Percentiles rank a stretch among this genome's conserved stretches.
Evolutionary conservation across 148 eudicot genomes (phyloP).

Genomic region (Polygonum maritimum): DNA sequence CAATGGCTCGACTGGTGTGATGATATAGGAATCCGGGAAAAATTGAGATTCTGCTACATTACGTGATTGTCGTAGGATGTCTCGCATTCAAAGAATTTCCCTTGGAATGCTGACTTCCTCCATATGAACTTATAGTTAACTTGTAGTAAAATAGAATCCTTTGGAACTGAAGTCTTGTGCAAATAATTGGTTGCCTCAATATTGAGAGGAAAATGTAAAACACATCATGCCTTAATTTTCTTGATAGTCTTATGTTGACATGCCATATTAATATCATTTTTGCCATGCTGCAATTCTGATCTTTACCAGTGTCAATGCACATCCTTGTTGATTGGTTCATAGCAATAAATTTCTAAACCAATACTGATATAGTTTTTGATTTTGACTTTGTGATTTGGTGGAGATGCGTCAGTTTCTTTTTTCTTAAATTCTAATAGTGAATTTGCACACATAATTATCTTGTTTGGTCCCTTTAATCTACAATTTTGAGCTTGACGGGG

Average conservation of each 20-base stretch:
- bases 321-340: not conserved
- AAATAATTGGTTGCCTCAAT: not conserved
- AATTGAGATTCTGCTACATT: not conserved
- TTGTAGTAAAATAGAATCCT: not conserved
- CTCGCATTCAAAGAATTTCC: not conserved
- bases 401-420: not conserved
- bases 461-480: not conserved
- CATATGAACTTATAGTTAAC: not conserved
- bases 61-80: not conserved
- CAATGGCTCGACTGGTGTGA: not conserved
- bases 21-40: not conserved
- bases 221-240: not conserved
- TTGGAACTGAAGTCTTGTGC: not conserved
- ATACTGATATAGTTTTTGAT: not conserved
- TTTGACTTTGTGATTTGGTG: not conserved
- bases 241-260: not conserved
- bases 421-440: not conserved
- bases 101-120: not conserved
- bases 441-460: not conserved
- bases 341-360: not conserved
- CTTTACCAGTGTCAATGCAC: not conserved
- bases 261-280: not conserved
- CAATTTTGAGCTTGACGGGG: not conserved
- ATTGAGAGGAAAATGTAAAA: not conserved
- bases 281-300: not conserved